Percentiles rank a stretch among this genome's conserved stretches.
These are phyloP conservation scores for Diaporthe sp. DNA, from an alignment of 2,329 filamentous ascomycete species.

Conservation along the genomic window DNA sequence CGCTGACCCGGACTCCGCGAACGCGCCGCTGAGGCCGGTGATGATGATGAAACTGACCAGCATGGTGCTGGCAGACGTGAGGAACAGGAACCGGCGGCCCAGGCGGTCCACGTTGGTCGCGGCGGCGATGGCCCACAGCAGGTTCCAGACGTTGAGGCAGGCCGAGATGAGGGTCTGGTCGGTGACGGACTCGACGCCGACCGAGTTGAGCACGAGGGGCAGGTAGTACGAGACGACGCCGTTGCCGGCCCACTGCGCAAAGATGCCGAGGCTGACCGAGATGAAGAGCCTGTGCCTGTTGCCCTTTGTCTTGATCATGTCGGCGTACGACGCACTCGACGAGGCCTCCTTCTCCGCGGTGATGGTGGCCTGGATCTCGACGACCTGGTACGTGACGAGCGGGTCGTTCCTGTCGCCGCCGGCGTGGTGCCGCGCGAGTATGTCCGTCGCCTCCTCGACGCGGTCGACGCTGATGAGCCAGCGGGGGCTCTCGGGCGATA, in stretches of 20 bases:
- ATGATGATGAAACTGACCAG: slow-evolving; percentile 57
- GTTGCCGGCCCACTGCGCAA: slow-evolving; percentile 49
- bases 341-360: slow-evolving; percentile 42
- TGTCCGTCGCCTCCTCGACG: slow-evolving; percentile 39
- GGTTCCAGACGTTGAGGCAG: slow-evolving; percentile 41
- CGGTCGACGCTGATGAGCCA: slow-evolving; percentile 39
- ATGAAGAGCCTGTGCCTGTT: slow-evolving; percentile 51
- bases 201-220: slow-evolving; percentile 3
- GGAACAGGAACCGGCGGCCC: slow-evolving; percentile 58
- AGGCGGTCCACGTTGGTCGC: slow-evolving; percentile 37
- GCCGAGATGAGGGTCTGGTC: slow-evolving; percentile 40
- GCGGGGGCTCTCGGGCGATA: slow-evolving; percentile 45
- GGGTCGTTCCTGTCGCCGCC: slow-evolving; percentile 44
- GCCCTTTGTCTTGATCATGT: slow-evolving; percentile 45
- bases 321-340: slow-evolving; percentile 32
- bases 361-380: slow-evolving; percentile 46
- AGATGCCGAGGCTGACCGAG: slow-evolving; percentile 48
- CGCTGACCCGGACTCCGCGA: slow-evolving; percentile 49
- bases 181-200: slow-evolving; percentile 36
- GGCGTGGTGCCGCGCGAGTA: slow-evolving; percentile 47
- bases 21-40: slow-evolving; percentile 56
- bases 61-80: slow-evolving; percentile 59
- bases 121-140: slow-evolving; percentile 35
- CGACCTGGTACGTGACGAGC: slow-evolving; percentile 44
- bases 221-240: slow-evolving; percentile 29